Base-by-base conservation (phyloP, 169 alveolate species). In the Nephromyces sp. region DNA sequence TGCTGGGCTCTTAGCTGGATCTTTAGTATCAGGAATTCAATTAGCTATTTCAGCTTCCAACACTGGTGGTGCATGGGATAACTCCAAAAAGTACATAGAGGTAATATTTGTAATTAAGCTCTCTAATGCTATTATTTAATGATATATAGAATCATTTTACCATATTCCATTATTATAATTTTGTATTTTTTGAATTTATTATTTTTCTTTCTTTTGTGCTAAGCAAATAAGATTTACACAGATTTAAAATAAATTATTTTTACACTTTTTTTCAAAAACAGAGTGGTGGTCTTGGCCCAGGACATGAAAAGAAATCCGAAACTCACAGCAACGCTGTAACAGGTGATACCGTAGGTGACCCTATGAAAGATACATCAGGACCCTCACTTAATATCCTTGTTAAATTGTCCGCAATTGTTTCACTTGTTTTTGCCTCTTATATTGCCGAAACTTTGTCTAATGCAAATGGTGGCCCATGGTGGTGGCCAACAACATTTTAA, bases 351-450 rank as follows among this genome's bases (percentile, higher is more conserved):
- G 80, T 93, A 66, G 98, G 98, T 27, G 97, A 92, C 77, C 97
- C 98, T 52, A 79, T 94, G 69, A 94, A 94, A 86, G 98, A 93
- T 67, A 94, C 98, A 53, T 85, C 94, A 25, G 98, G 98, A 25
- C 97, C 96, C 15, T 82, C 93, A 27, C 80, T 89, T 72, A 87
- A 89, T 79, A 91, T 90, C 72, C 75, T 88, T 32, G 78, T 91
- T 35, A 91, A 90, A 78, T 86, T 91, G 21, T 80, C 90, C 32
- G 92, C 94, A 29, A 88, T 91, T 70, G 74, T 87, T 53, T 85
- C 93, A 4, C 87, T 88, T 51, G 93, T 88, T 35, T 88, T 91
- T 73, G 94, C 89, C 6, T 72, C 83, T 22, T 82, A 83, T 70
- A 86, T 91, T 78, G 72, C 83, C 32, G 57, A 57, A 25, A 52